These are phyloP conservation scores for Epichloe bromicola DNA, from an alignment of 2,329 filamentous ascomycete species.

Conservation along the genomic window DNA sequence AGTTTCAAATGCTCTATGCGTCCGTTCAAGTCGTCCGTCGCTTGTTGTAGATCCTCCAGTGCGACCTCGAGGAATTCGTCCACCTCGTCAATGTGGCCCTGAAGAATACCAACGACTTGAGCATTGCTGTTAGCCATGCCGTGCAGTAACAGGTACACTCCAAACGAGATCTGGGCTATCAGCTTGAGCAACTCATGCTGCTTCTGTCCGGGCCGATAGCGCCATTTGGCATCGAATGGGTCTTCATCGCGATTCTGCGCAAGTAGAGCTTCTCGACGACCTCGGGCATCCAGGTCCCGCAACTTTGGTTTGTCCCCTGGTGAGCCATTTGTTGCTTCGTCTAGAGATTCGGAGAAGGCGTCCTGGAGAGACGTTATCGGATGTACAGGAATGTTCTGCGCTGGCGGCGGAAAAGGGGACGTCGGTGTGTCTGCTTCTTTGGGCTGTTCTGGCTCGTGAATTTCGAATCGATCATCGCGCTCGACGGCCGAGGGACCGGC, in stretches of 20 bases:
- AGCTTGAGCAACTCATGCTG: conserved; percentile 86
- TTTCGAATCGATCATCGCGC: not conserved
- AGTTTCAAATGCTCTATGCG: conserved; percentile 69
- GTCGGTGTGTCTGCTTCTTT: not conserved
- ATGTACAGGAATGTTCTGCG: conserved; percentile 32
- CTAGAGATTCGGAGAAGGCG: conserved; percentile 71
- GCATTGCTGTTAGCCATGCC: conserved; percentile 77
- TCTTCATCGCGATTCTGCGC: conserved; percentile 55
- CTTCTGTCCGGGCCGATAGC: conserved; percentile 58
- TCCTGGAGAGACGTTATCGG: conserved; percentile 66
- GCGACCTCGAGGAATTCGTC: conserved; percentile 82
- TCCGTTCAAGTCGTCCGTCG: conserved; percentile 64
- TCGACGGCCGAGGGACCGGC: not conserved
- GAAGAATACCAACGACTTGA: conserved; percentile 79
- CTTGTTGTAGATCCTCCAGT: conserved; percentile 70
- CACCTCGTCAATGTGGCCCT: conserved; percentile 85
- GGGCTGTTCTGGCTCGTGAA: not conserved
- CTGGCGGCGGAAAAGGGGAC: conserved; percentile 8
- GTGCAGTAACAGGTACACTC: conserved; percentile 75
- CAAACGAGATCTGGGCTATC: conserved; percentile 84
- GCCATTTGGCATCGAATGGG: conserved; percentile 63
- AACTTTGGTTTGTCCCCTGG: conserved; percentile 36
- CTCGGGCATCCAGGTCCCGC: conserved; percentile 42
- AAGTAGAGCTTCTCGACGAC: conserved; percentile 53
- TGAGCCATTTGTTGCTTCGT: conserved; percentile 49